phyloP scores from a whole-genome alignment of 768 basidiomycete genomes.

The Ramaria sp. region DNA sequence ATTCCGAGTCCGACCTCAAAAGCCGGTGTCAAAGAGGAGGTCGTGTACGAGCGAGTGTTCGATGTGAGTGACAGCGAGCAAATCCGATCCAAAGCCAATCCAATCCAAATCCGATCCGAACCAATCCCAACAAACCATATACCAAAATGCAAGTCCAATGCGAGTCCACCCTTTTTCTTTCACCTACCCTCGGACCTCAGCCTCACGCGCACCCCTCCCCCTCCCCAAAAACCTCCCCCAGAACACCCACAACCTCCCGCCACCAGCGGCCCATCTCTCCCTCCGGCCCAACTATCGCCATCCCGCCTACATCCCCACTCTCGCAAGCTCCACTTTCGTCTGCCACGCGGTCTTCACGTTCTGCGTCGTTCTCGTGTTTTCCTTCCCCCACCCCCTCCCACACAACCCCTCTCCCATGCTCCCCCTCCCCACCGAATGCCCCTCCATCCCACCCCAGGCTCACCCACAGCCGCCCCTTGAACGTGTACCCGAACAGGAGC shows the following conservation, averaged over 20 bases:
- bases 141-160: too few relatives aligned
- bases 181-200: too few relatives aligned
- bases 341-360: too few relatives aligned
- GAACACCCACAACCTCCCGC: neutral
- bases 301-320: neutral
- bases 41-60: too few relatives aligned
- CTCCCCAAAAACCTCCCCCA: neutral
- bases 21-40: too few relatives aligned
- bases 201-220: neutral
- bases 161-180: too few relatives aligned
- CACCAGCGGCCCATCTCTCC: neutral
- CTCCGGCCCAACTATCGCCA: neutral
- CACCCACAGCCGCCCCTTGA: constrained; percentile 64
- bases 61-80: too few relatives aligned
- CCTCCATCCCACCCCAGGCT: constrained; percentile 74
- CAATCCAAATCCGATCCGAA: too few relatives aligned
- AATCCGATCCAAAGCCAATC: too few relatives aligned
- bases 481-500: constrained; percentile 76
- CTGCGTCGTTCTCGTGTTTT: too few relatives aligned
- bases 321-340: neutral
- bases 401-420: constrained; percentile 57
- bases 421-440: constrained; percentile 52
- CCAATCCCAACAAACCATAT: too few relatives aligned
- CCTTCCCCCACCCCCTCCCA: constrained; percentile 28
- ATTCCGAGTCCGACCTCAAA: too few relatives aligned